Percentiles rank a stretch among this genome's conserved stretches.
Conservation (phyloP, 2,329 filamentous ascomycete species). For the Juglanconis oblonga region DNA sequence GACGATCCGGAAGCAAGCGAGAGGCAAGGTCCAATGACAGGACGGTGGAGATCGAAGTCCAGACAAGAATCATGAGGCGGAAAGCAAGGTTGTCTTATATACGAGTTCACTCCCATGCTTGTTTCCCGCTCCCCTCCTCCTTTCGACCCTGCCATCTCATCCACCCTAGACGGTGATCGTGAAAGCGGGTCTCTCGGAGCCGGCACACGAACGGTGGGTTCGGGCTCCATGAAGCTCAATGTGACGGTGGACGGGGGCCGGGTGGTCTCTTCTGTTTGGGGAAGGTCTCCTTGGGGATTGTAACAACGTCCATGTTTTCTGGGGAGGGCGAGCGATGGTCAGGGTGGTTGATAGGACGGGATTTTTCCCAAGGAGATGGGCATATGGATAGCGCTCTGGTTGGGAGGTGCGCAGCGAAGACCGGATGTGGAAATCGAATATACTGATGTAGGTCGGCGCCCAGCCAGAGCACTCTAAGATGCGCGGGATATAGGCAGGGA, state of each 20-base stretch:
- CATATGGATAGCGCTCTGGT: background rate
- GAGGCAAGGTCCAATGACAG: background rate
- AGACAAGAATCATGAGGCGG: background rate
- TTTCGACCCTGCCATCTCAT: slow-evolving; percentile 5
- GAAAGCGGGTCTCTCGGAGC: background rate
- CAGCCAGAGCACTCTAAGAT: too few relatives aligned
- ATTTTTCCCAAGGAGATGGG: background rate
- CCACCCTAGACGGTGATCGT: background rate
- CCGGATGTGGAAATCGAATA: background rate
- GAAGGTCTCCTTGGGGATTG: slow-evolving; percentile 4
- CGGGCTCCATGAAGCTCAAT: background rate
- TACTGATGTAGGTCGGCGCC: background rate
- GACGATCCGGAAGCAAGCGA: background rate
- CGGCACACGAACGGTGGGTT: background rate
- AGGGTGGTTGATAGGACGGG: background rate
- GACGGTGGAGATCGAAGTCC: background rate
- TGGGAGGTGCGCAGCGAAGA: background rate
- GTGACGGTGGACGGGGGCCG: background rate
- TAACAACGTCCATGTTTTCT: background rate
- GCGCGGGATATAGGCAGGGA: too few relatives aligned
- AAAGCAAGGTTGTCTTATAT: background rate
- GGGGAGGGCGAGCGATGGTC: background rate
- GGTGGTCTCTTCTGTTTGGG: background rate
- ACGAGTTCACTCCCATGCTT: background rate
- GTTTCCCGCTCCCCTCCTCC: background rate